Percentiles rank a stretch among this genome's conserved stretches.
Conservation (phyloP, 2,329 filamentous ascomycete genomes). For the Coniochaeta sp. region DNA sequence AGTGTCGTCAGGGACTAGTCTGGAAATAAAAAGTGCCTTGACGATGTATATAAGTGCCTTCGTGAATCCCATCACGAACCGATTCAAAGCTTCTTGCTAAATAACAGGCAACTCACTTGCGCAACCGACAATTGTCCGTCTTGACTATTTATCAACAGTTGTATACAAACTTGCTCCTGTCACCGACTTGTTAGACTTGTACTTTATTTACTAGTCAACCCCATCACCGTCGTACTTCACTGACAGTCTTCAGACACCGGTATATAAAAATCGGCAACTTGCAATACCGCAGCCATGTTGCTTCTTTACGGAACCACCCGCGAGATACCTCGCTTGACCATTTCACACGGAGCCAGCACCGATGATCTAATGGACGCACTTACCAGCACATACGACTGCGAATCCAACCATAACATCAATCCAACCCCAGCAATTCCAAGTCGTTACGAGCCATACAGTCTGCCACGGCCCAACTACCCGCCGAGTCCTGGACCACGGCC, state of each 20-base stretch:
- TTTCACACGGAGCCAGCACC: not conserved
- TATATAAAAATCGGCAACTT: not conserved
- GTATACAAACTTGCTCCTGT: too few species aligned
- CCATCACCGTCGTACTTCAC: not conserved
- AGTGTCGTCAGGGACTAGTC: not conserved
- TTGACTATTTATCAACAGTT: too few species aligned
- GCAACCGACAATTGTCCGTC: not conserved
- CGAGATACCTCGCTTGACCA: not conserved
- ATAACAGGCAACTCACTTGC: not conserved
- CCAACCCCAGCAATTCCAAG: not conserved
- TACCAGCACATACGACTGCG: not conserved
- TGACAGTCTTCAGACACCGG: not conserved
- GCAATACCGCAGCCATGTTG: not conserved
- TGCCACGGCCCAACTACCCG: not conserved
- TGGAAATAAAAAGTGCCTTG: not conserved
- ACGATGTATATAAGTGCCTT: not conserved
- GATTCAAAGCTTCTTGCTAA: not conserved
- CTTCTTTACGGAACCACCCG: not conserved
- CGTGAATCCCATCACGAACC: not conserved
- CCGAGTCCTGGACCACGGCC: constrained; percentile 1
- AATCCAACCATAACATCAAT: not conserved
- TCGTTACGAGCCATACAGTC: not conserved
- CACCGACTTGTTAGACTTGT: too few species aligned
- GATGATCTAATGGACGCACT: not conserved
- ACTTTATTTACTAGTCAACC: not conserved